A percentile compares a stretch with the other conserved stretches of the same genome.
These are phyloP conservation scores for Cerioporus squamosus DNA, from an alignment of 1,284 basidiomycete species.

Conservation along the genomic window DNA sequence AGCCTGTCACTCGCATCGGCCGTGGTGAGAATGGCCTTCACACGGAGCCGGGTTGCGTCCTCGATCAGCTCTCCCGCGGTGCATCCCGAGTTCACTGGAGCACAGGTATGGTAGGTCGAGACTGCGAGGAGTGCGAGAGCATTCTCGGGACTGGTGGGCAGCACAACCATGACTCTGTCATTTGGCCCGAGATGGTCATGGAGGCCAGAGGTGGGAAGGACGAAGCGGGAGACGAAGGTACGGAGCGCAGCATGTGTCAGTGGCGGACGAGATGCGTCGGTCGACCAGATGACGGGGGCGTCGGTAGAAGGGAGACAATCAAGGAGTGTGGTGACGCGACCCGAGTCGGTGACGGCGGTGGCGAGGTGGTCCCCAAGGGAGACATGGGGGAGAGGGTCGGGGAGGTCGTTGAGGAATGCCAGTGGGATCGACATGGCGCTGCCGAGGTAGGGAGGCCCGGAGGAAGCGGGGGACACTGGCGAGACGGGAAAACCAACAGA, in stretches of 20 bases:
- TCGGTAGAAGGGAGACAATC: slow-evolving; percentile 21
- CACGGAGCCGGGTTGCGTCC: slow-evolving; percentile 20
- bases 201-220: slow-evolving; percentile 21
- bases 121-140: slow-evolving; percentile 23
- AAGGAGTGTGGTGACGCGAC: slow-evolving; percentile 19
- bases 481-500: not conserved
- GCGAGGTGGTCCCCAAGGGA: slow-evolving; percentile 24
- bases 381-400: slow-evolving; percentile 8
- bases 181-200: slow-evolving; percentile 17
- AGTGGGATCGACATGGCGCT: slow-evolving; percentile 21
- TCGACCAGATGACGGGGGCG: slow-evolving; percentile 22
- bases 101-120: slow-evolving; percentile 22
- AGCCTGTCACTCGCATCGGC: slow-evolving; percentile 20
- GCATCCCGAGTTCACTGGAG: slow-evolving; percentile 23
- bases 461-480: slow-evolving; percentile 6
- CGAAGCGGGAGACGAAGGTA: slow-evolving; percentile 19
- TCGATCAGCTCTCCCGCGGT: slow-evolving; percentile 23
- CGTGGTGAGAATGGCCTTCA: slow-evolving; percentile 24
- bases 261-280: slow-evolving; percentile 16
- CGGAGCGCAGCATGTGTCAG: slow-evolving; percentile 19
- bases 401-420: slow-evolving; percentile 20
- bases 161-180: slow-evolving; percentile 24
- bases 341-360: slow-evolving; percentile 18
- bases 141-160: slow-evolving; percentile 25
- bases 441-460: slow-evolving; percentile 2